Conservation (phyloP, 192 early-diverging fungal species). For the Coemansia sp. region DNA sequence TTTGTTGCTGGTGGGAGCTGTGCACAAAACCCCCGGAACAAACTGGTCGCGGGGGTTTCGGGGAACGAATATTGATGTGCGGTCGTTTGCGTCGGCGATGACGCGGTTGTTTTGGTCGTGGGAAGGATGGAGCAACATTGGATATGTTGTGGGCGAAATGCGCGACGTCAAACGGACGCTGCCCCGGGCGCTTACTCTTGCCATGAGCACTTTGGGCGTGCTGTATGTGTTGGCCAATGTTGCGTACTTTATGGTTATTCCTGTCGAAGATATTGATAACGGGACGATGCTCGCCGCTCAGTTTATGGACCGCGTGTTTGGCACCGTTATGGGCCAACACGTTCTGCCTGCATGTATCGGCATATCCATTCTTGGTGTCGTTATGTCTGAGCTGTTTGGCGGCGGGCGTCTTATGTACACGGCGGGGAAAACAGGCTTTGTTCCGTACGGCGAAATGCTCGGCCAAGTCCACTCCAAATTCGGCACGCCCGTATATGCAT, state of each 20-base stretch:
- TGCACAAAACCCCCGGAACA: constrained; percentile 40
- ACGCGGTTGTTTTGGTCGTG: constrained; percentile 57
- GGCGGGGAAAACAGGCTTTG: constrained; percentile 53
- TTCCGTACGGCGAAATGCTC: constrained; percentile 52
- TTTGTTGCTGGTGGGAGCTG: constrained; percentile 63
- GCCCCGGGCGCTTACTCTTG: constrained; percentile 72
- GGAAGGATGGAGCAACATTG: constrained; percentile 71
- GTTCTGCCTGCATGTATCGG: constrained; percentile 57
- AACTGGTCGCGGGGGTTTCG: constrained; percentile 64
- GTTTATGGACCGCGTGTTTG: constrained; percentile 60
- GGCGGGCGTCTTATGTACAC: constrained; percentile 56
- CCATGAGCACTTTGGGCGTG: constrained; percentile 67
- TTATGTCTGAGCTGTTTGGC: constrained; percentile 54
- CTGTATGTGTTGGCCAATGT: constrained; percentile 78
- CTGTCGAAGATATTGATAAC: constrained; percentile 63
- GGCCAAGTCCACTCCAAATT: constrained; percentile 46
- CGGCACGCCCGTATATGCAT: constrained; percentile 54
- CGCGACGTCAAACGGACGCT: constrained; percentile 75
- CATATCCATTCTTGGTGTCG: constrained; percentile 56
- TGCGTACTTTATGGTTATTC: constrained; percentile 77
- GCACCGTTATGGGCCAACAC: constrained; percentile 51
- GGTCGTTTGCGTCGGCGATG: constrained; percentile 57
- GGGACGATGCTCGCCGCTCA: constrained; percentile 63
- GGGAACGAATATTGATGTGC: constrained; percentile 57
- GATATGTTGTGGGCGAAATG: constrained; percentile 81